Percentiles rank a stretch among this genome's conserved stretches.
These are phyloP conservation scores for Pezicula carpinea DNA, from an alignment of 2,329 filamentous ascomycete genomes.

Conservation along the genomic window DNA sequence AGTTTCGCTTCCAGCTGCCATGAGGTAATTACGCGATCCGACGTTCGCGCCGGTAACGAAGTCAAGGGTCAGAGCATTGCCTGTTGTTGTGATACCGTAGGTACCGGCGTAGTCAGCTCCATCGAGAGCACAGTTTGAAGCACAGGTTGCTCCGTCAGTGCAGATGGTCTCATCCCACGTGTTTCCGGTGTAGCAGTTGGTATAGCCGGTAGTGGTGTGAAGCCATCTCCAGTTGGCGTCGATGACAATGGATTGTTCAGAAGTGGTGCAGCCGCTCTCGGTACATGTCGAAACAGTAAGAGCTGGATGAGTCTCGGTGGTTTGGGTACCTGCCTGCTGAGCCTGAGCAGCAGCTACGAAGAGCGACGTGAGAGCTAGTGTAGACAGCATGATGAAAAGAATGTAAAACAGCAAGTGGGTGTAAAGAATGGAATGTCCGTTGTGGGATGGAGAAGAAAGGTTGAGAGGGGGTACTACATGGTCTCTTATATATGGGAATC, in stretches of 20 bases:
- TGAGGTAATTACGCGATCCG: slow-evolving; percentile 59
- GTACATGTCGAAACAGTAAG: slow-evolving; percentile 49
- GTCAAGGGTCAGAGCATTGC: slow-evolving; percentile 48
- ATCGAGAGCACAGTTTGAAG: slow-evolving; percentile 47
- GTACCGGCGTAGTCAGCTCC: slow-evolving; percentile 48
- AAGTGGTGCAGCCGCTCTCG: slow-evolving; percentile 40
- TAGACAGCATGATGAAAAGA: slow-evolving; percentile 24
- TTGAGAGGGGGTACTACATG: background rate
- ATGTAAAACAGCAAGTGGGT: background rate
- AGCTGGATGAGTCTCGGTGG: slow-evolving; percentile 45
- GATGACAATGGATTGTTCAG: slow-evolving; percentile 44
- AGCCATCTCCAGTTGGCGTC: slow-evolving; percentile 59
- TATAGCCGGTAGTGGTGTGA: slow-evolving; percentile 39
- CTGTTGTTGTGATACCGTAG: slow-evolving; percentile 51
- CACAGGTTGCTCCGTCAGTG: slow-evolving; percentile 39
- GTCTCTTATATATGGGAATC: background rate
- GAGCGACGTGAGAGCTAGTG: slow-evolving; percentile 36
- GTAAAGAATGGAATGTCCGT: background rate
- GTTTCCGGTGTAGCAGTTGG: slow-evolving; percentile 39
- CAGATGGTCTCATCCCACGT: slow-evolving; percentile 38
- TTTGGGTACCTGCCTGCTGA: slow-evolving; percentile 44
- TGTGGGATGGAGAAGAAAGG: background rate
- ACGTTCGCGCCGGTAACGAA: slow-evolving; percentile 54
- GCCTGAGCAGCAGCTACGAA: slow-evolving; percentile 39
- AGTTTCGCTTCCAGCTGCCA: slow-evolving; percentile 47